These are phyloP conservation scores for Lactarius indigo DNA, from an alignment of 768 basidiomycete species.

Conservation along the genomic window DNA sequence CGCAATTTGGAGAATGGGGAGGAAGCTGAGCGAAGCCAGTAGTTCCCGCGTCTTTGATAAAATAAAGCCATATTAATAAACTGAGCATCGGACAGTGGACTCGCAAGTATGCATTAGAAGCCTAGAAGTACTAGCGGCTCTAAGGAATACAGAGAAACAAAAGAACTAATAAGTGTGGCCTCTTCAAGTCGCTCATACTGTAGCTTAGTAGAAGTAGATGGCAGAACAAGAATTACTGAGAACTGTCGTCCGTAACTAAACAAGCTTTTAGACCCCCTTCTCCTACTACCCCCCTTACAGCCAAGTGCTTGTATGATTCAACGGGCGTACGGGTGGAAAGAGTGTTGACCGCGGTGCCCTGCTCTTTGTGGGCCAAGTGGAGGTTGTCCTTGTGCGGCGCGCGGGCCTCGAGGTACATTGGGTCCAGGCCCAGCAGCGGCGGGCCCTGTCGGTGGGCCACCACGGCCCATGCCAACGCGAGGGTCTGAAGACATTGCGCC, in stretches of 20 bases:
- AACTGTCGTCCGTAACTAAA: background rate
- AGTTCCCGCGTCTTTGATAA: background rate
- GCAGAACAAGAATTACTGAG: slow-evolving; percentile 14
- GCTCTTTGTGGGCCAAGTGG: slow-evolving; percentile 30
- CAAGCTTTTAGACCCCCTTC: background rate
- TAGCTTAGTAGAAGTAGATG: slow-evolving; percentile 1
- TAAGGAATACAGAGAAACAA: slow-evolving; percentile 11
- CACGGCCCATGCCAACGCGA: slow-evolving; percentile 25
- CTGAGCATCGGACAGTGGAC: background rate
- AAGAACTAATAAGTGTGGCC: slow-evolving; percentile 1
- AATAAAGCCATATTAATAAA: background rate
- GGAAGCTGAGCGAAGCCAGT: background rate
- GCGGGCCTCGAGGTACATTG: slow-evolving; percentile 29
- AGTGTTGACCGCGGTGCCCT: slow-evolving; percentile 32
- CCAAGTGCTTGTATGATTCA: slow-evolving; percentile 21
- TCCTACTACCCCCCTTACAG: slow-evolving; percentile 9
- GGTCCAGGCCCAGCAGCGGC: slow-evolving; percentile 22
- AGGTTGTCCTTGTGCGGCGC: slow-evolving; percentile 28
- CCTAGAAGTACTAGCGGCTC: slow-evolving; percentile 15
- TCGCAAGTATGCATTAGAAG: slow-evolving; percentile 15
- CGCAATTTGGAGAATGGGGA: background rate
- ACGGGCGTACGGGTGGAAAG: slow-evolving; percentile 36
- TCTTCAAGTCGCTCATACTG: background rate
- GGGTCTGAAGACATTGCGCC: slow-evolving; percentile 26
- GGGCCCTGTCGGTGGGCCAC: slow-evolving; percentile 18